Percentiles rank a stretch among this genome's conserved stretches.
phyloP scores from a whole-genome alignment of 345 rosid species.

The Gynandropsis gynandra region DNA sequence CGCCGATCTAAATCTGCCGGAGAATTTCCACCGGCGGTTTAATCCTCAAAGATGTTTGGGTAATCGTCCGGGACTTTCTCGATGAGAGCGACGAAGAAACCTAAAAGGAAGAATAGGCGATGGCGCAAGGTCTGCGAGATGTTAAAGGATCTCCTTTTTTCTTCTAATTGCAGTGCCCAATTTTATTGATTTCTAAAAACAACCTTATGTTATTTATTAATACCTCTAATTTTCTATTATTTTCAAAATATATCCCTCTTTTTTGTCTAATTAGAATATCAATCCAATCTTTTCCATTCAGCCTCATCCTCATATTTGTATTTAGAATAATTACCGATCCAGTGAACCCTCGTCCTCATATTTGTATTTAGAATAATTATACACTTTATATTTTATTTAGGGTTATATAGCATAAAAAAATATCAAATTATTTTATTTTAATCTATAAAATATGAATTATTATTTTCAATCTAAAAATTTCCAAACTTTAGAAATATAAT shows the following conservation, averaged over 20 bases:
- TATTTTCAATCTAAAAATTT: no score
- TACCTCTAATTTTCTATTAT: neutral
- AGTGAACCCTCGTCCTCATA: no score
- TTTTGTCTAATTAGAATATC: neutral
- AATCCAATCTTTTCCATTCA: neutral
- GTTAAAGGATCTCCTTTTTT: constrained; percentile 3
- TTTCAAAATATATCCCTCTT: neutral
- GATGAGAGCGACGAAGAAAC: constrained; percentile 12
- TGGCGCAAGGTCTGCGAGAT: constrained; percentile 9
- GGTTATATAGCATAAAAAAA: no score
- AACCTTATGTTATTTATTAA: neutral
- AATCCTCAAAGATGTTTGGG: constrained; percentile 1
- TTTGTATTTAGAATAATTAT: no score
- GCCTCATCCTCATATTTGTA: no score
- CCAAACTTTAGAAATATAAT: no score
- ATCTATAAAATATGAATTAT: no score
- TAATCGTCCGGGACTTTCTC: constrained; percentile 4
- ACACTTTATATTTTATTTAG: no score
- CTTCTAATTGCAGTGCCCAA: neutral
- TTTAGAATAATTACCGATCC: no score
- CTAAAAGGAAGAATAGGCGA: neutral
- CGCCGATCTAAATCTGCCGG: constrained; percentile 1
- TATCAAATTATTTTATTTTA: no score
- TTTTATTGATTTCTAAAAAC: neutral
- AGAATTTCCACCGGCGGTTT: neutral